Evolutionary conservation across 1,139 yeast genomes (phyloP).

Genomic region (Blastobotrys serpentis): DNA sequence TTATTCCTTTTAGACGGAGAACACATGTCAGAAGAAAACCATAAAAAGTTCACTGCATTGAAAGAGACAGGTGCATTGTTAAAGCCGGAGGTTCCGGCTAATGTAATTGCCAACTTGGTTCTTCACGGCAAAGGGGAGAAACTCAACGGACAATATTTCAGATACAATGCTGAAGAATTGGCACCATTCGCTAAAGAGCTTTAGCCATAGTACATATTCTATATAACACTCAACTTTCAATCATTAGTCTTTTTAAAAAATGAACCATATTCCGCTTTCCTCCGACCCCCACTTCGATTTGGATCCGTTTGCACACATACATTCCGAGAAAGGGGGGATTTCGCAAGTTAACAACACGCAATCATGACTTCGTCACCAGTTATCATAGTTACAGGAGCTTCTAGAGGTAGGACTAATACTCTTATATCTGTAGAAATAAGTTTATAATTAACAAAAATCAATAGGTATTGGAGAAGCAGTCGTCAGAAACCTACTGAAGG

Average conservation of each 20-base stretch:
- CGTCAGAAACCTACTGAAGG: conserved; percentile 52
- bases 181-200: conserved; percentile 15
- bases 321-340: too few species aligned
- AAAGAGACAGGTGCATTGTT: conserved; percentile 56
- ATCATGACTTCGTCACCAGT: too few species aligned
- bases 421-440: too few species aligned
- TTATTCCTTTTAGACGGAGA: conserved; percentile 40
- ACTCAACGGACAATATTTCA: conserved; percentile 61
- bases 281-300: too few species aligned
- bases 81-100: conserved; percentile 68
- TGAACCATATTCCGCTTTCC: too few species aligned
- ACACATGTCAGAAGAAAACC: conserved; percentile 57
- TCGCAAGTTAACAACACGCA: too few species aligned
- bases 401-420: conserved; percentile 51
- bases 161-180: conserved; percentile 52
- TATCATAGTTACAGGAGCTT: conserved; percentile 67
- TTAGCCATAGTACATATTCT: not conserved
- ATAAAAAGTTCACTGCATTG: conserved; percentile 59
- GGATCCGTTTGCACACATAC: too few species aligned
- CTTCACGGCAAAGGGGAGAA: conserved; percentile 39
- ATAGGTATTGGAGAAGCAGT: conserved; percentile 76
- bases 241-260: too few species aligned
- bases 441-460: too few species aligned
- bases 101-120: conserved; percentile 64
- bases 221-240: not conserved